These are phyloP conservation scores for Gossypium ekmanianum DNA, from an alignment of 345 rosid genomes.

Conservation along the genomic window DNA sequence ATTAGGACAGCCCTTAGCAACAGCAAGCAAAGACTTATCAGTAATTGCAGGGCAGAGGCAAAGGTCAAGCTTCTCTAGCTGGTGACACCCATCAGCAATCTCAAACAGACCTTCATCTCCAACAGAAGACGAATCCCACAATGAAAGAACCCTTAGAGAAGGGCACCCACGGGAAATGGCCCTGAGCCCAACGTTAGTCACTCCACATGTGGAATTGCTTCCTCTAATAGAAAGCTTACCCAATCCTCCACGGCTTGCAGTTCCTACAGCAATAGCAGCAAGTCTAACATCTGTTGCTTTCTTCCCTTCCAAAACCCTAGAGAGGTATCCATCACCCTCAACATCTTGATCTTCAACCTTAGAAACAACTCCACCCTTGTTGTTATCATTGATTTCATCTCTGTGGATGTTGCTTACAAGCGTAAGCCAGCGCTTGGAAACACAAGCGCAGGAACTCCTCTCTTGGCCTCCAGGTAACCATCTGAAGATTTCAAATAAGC, in stretches of 20 bases:
- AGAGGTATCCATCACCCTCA: conserved; percentile 61
- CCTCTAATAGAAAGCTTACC: conserved; percentile 69
- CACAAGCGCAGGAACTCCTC: conserved; percentile 76
- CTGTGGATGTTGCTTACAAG: conserved; percentile 67
- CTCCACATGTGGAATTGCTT: conserved; percentile 38
- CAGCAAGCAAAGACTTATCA: conserved; percentile 52
- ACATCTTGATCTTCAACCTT: conserved; percentile 28
- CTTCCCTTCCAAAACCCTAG: conserved; percentile 80
- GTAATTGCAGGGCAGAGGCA: conserved; percentile 62
- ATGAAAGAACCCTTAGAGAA: conserved; percentile 63
- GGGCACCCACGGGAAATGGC: conserved; percentile 78
- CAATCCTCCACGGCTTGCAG: conserved; percentile 77
- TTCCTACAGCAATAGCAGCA: conserved; percentile 85
- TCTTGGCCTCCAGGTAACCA: conserved; percentile 68
- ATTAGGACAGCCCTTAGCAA: conserved; percentile 67
- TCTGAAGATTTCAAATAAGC: conserved; percentile 86
- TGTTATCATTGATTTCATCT: conserved; percentile 43
- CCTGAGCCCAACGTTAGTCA: conserved; percentile 64
- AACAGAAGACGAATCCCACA: conserved; percentile 59
- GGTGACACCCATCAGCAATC: conserved; percentile 69
- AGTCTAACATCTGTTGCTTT: conserved; percentile 83
- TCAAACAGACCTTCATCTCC: conserved; percentile 65
- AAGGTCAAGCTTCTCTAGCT: conserved; percentile 77
- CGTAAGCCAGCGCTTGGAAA: conserved; percentile 85
- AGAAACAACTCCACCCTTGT: conserved; percentile 13